These are phyloP conservation scores for Entelexis sorbosivorans DNA, from an alignment of 1,139 yeast species.

Conservation along the genomic window DNA sequence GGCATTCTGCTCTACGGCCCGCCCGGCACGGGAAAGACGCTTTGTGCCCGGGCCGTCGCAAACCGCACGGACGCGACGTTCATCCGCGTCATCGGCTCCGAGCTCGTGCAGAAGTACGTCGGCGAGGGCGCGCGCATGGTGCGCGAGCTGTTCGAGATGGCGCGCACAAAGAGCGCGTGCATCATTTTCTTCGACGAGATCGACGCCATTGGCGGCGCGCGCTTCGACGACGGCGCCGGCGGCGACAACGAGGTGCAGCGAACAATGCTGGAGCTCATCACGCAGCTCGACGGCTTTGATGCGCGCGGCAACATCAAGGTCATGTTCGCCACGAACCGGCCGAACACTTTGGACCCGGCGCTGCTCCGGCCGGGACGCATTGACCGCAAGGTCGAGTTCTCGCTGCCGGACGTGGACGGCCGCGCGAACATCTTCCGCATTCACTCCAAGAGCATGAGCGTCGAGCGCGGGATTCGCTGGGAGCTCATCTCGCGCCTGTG, in stretches of 20 bases:
- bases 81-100: constrained; percentile 95
- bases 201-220: constrained; percentile 97
- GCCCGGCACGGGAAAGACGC: constrained; percentile 96
- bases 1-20: constrained; percentile 95
- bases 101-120: constrained; percentile 92
- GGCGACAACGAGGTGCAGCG: constrained; percentile 98
- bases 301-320: constrained; percentile 98
- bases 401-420: constrained; percentile 92
- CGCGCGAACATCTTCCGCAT: constrained; percentile 94
- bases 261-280: constrained; percentile 95
- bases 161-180: constrained; percentile 94
- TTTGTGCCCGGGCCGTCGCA: constrained; percentile 97
- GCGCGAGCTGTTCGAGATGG: constrained; percentile 95
- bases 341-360: constrained; percentile 96
- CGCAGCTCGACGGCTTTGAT: constrained; percentile 95
- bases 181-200: constrained; percentile 93
- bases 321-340: constrained; percentile 98
- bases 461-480: constrained; percentile 96
- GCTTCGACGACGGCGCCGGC: constrained; percentile 98
- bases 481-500: constrained; percentile 92
- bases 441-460: constrained; percentile 93
- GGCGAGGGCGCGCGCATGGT: constrained; percentile 99
- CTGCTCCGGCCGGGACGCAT: constrained; percentile 95
- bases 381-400: constrained; percentile 95
- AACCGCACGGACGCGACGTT: constrained; percentile 98